phyloP scores from a whole-genome alignment of 495 filamentous ascomycete genomes.

The Aspergillus biplanus region DNA sequence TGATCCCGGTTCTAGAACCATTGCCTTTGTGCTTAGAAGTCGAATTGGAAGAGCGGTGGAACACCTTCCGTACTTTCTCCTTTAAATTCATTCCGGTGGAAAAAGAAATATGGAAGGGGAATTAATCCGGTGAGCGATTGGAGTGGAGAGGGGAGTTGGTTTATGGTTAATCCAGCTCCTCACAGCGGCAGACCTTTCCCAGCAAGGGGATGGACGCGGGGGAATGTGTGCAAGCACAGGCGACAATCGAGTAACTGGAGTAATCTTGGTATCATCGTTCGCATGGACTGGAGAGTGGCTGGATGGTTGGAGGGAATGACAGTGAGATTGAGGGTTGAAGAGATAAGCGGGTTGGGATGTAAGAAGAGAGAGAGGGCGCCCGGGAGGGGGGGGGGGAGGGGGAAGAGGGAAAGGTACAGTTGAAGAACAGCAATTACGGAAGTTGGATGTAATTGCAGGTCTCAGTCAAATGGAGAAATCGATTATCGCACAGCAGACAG shows the following conservation, averaged over 20 bases:
- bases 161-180: conserved; percentile 22
- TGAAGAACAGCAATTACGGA: conserved; percentile 9
- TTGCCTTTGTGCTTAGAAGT: conserved; percentile 30
- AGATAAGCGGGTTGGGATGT: conserved; percentile 13
- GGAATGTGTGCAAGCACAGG: conserved; percentile 45
- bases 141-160: conserved; percentile 17
- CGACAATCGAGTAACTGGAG: conserved; percentile 19
- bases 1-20: conserved; percentile 36
- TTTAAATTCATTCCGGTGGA: conserved; percentile 47
- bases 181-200: conserved; percentile 43
- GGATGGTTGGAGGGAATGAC: conserved; percentile 13
- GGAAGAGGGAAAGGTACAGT: conserved; percentile 11
- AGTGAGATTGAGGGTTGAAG: conserved; percentile 14
- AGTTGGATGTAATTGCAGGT: conserved; percentile 12
- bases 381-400: conserved; percentile 14
- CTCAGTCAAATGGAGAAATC: conserved; percentile 3
- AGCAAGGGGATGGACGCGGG: conserved; percentile 38
- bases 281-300: conserved; percentile 22
- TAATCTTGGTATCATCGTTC: conserved; percentile 38
- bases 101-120: conserved; percentile 5
- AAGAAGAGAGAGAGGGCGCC: conserved; percentile 6
- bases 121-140: conserved; percentile 4
- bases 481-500: not conserved
- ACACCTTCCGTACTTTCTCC: conserved; percentile 45
- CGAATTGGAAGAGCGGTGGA: conserved; percentile 37